Base-by-base conservation (phyloP, 495 filamentous ascomycete species). In the Aspergillus funiculosus region DNA sequence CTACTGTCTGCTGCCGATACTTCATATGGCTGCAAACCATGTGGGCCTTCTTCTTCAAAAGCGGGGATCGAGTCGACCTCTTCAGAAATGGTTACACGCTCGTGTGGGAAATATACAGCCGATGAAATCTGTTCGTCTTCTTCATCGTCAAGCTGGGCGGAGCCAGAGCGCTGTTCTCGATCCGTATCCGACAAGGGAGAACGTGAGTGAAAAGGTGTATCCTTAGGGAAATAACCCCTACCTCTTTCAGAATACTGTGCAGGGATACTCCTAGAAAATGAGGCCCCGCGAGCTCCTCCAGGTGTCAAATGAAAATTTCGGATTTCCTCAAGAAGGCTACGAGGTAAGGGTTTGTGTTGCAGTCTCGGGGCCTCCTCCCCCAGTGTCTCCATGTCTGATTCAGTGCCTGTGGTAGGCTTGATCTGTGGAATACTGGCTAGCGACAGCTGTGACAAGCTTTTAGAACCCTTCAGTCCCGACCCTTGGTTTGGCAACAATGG, bases 61-160 rank as follows among this genome's bases (percentile, higher is more conserved):
- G 74, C 64, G 38, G 77, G 71, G 56, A 61, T 20, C n/a, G 31
- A 52, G 35, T 72, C 61, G 31, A 58, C 53, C 19, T 55, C 68
- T 29, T 68, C 65, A 6, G 61, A 50, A 7, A 64, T 54, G 2
- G 59, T 55, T n/a, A 76, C 76, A 41, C 76, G 75, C 65, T 86
- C 81, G 69, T 97, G 92, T 14, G 92, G 92, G 51, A 92, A 78
- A 63, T 97, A 98, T 40, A 95, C 73, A 8, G 91, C 91, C 29
- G 91, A 96, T 6, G 86, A 90, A 36, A 98, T 96, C 62, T 95
- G 87, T 58, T 97, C 92, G 60, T 87, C 89, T 42, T 92, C 88
- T 19, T 95, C 87, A 25, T 85, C 85, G 41, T 86, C 85, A 32
- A 57, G 55, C 77, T 74, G 40, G 63, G 65, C 45, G 63, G 69